phyloP scores from a whole-genome alignment of 2,329 filamentous ascomycete genomes.

The Fusarium sp. region DNA sequence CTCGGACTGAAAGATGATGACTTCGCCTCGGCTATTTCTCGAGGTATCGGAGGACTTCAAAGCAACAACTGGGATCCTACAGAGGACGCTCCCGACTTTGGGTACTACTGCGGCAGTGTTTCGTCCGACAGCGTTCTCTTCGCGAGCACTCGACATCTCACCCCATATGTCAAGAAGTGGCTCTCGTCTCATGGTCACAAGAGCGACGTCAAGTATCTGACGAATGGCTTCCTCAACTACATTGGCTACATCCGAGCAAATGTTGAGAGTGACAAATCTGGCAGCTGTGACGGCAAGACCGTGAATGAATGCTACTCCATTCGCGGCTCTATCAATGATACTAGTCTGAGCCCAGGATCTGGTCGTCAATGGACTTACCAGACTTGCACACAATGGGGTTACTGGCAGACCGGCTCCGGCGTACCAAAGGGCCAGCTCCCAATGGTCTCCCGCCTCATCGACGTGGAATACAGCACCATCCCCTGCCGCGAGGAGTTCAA shows the following conservation, averaged over 20 bases:
- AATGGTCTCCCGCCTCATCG: conserved; percentile 77
- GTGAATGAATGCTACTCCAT: conserved; percentile 51
- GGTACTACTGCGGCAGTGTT: conserved; percentile 62
- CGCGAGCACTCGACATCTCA: conserved; percentile 54
- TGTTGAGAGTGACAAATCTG: conserved; percentile 47
- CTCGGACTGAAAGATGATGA: conserved; percentile 60
- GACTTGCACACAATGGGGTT: conserved; percentile 78
- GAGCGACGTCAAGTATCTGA: conserved; percentile 54
- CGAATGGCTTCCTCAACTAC: conserved; percentile 64
- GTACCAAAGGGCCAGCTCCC: conserved; percentile 74
- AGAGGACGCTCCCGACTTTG: conserved; percentile 57
- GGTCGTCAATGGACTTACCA: conserved; percentile 65
- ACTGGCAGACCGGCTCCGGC: conserved; percentile 78
- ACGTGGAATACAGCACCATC: conserved; percentile 70
- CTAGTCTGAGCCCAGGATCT: conserved; percentile 36
- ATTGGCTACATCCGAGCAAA: conserved; percentile 58
- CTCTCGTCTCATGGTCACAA: conserved; percentile 58
- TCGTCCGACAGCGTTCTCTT: conserved; percentile 59
- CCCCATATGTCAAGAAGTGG: conserved; percentile 54
- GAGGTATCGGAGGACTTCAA: conserved; percentile 61
- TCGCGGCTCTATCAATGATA: conserved; percentile 41
- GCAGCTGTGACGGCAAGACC: conserved; percentile 43
- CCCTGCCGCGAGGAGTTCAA: conserved; percentile 78
- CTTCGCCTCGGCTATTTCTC: conserved; percentile 60
- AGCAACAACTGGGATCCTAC: conserved; percentile 67